Conservation (phyloP, 2,329 filamentous ascomycete genomes). For the Trichoderma cornu-damae region DNA sequence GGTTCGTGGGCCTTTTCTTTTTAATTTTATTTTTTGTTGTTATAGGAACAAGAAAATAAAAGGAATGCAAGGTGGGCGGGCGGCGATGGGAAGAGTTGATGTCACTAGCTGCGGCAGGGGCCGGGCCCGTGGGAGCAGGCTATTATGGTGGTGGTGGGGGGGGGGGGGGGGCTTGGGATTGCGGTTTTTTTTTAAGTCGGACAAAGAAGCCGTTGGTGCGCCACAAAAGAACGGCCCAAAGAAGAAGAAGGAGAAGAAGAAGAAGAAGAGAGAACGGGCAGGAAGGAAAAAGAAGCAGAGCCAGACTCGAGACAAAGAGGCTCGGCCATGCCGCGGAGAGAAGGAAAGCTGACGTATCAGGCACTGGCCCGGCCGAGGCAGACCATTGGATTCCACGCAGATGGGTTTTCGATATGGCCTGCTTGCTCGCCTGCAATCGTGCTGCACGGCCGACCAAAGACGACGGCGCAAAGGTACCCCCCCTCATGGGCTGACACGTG, state of each 20-base stretch:
- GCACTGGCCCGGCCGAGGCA: slow-evolving; percentile 5
- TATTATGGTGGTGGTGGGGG: too few relatives aligned
- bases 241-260: neutral
- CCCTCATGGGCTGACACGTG: slow-evolving; percentile 33
- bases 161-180: neutral
- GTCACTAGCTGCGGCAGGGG: slow-evolving; percentile 17
- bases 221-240: neutral
- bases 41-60: neutral
- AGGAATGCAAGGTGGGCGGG: slow-evolving; percentile 6
- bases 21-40: neutral
- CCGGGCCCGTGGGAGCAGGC: slow-evolving; percentile 5
- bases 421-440: slow-evolving; percentile 1
- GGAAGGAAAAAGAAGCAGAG: too few relatives aligned
- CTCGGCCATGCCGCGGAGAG: neutral
- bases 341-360: slow-evolving; percentile 5
- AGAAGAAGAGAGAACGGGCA: neutral
- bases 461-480: slow-evolving; percentile 21
- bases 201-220: slow-evolving; percentile 2
- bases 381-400: slow-evolving; percentile 1
- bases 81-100: slow-evolving; percentile 4
- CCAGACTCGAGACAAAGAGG: neutral
- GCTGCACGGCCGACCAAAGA: slow-evolving; percentile 14
- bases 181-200: too few relatives aligned
- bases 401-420: neutral
- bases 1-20: neutral